These are phyloP conservation scores for Tetraselmis chui DNA, from an alignment of 139 green algal species.

Conservation along the genomic window DNA sequence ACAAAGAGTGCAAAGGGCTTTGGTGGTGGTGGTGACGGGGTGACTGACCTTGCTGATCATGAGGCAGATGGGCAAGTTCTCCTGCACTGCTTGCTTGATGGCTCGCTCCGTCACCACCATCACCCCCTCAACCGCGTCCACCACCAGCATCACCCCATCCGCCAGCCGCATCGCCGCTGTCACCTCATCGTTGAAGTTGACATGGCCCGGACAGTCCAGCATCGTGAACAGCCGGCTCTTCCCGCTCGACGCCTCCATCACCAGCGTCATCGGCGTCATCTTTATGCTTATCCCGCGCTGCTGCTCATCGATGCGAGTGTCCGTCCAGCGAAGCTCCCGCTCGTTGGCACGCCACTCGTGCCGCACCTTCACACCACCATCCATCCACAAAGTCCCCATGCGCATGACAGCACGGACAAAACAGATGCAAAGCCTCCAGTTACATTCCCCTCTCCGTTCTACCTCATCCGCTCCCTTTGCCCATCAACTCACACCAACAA, in stretches of 20 bases:
- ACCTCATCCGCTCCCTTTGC: no score
- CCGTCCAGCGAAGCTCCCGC: slow-evolving; percentile 82
- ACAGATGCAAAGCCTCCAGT: no score
- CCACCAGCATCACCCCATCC: slow-evolving; percentile 82
- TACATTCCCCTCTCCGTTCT: no score
- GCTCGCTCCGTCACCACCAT: slow-evolving; percentile 83
- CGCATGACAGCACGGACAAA: no score
- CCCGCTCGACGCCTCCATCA: slow-evolving; percentile 66
- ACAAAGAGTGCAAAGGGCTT: no score
- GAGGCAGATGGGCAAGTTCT: slow-evolving; percentile 79
- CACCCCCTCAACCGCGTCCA: slow-evolving; percentile 93
- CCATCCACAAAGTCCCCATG: no score
- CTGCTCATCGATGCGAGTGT: slow-evolving; percentile 90
- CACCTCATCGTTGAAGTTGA: slow-evolving; percentile 98
- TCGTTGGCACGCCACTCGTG: slow-evolving; percentile 37
- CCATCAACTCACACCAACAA: no score
- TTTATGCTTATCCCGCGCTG: slow-evolving; percentile 88
- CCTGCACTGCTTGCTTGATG: slow-evolving; percentile 73
- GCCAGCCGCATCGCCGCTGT: slow-evolving; percentile 68
- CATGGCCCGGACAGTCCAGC: slow-evolving; percentile 89
- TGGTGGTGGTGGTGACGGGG: no score
- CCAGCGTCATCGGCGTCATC: slow-evolving; percentile 83
- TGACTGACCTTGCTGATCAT: slow-evolving; percentile 83
- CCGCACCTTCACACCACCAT: background rate
- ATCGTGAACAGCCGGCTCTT: slow-evolving; percentile 88